Conservation (phyloP, 1,284 basidiomycete genomes). For the Sporisorium sorghi region DNA sequence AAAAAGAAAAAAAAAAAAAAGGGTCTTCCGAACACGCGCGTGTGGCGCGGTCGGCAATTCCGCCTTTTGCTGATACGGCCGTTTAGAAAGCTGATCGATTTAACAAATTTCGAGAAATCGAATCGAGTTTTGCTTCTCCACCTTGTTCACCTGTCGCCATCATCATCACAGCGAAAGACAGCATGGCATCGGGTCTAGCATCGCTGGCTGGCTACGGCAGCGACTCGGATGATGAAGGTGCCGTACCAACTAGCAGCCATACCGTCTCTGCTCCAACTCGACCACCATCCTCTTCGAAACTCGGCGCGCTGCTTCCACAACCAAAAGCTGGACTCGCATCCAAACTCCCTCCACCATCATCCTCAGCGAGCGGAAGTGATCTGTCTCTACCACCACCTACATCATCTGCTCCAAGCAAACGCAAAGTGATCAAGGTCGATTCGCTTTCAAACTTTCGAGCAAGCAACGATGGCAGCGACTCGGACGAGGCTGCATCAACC, state of each 20-base stretch:
- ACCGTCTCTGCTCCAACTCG: not conserved
- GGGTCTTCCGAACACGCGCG: slow-evolving; percentile 2
- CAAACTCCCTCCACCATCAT: slow-evolving; percentile 26
- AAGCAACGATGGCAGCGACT: slow-evolving; percentile 12
- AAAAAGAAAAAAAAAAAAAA: too few species aligned
- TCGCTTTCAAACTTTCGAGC: slow-evolving; percentile 18
- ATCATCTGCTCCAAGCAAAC: slow-evolving; percentile 13
- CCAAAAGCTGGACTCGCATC: slow-evolving; percentile 25
- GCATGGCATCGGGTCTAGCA: slow-evolving; percentile 32
- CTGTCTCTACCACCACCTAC: slow-evolving; percentile 32
- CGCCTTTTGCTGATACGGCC: slow-evolving; percentile 15
- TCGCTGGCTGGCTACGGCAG: slow-evolving; percentile 41
- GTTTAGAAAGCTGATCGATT: slow-evolving; percentile 16
- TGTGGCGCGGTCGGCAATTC: not conserved
- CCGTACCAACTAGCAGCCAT: slow-evolving; percentile 1
- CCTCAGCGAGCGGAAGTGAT: slow-evolving; percentile 10
- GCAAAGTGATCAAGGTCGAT: slow-evolving; percentile 49
- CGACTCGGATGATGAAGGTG: slow-evolving; percentile 30
- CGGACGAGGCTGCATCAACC: slow-evolving; percentile 2
- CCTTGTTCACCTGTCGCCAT: slow-evolving; percentile 1
- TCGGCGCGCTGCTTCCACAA: slow-evolving; percentile 28
- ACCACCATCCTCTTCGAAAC: slow-evolving; percentile 13
- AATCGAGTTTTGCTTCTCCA: slow-evolving; percentile 8
- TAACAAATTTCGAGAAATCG: not conserved
- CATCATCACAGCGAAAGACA: not conserved